These are phyloP conservation scores for Kodamaea hsintzibuensis DNA, from an alignment of 805 yeast species.

Conservation along the genomic window DNA sequence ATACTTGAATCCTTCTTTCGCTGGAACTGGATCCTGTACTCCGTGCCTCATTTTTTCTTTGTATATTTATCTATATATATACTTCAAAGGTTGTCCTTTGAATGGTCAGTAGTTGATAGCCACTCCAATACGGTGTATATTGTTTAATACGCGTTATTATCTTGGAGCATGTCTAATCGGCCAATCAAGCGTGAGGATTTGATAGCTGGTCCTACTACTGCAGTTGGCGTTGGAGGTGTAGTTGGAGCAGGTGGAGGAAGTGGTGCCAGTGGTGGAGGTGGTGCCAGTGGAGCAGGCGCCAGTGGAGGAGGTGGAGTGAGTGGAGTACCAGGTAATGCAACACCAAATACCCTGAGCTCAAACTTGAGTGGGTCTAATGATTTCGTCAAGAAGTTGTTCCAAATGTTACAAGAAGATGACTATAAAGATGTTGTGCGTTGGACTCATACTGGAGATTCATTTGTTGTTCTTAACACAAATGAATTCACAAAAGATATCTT, in stretches of 20 bases:
- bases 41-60: neutral
- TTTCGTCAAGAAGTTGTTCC: slow-evolving; percentile 74
- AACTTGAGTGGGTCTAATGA: slow-evolving; percentile 62
- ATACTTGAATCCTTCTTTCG: neutral
- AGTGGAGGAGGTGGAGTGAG: no score
- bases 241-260: no score
- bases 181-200: neutral
- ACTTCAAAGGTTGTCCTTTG: neutral
- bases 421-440: slow-evolving; percentile 78
- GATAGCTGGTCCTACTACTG: neutral
- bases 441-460: slow-evolving; percentile 83
- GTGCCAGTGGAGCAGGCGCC: neutral
- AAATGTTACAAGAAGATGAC: slow-evolving; percentile 82
- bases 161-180: neutral
- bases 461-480: slow-evolving; percentile 86
- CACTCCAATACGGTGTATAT: neutral
- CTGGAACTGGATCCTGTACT: neutral
- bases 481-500: slow-evolving; percentile 86
- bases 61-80: no score
- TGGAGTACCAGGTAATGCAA: neutral
- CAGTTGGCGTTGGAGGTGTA: neutral
- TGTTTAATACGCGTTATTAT: neutral
- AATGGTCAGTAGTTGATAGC: neutral
- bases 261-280: no score
- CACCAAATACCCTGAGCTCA: slow-evolving; percentile 14